Conservation (phyloP, 345 rosid genomes). For the Gynandropsis gynandra region DNA sequence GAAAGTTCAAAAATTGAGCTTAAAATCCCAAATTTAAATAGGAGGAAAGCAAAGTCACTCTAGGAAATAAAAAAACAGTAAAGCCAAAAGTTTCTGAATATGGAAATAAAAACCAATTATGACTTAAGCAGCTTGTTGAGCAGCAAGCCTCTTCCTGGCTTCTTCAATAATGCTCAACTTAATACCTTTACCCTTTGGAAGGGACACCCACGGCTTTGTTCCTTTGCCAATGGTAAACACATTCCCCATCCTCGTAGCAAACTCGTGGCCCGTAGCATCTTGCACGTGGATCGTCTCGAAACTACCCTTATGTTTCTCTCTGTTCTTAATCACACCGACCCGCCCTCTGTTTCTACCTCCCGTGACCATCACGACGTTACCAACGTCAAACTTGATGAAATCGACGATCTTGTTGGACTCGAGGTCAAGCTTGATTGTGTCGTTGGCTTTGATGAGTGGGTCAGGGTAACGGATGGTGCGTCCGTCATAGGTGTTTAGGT, state of each 20-base stretch:
- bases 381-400: conserved; percentile 55
- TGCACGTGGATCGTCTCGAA: conserved; percentile 77
- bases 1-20: too few species aligned
- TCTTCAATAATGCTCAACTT: conserved; percentile 79
- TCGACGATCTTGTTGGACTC: conserved; percentile 37
- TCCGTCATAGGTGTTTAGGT: conserved; percentile 55
- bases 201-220: conserved; percentile 76
- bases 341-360: conserved; percentile 69
- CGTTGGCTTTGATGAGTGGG: conserved; percentile 54
- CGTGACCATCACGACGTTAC: conserved; percentile 59
- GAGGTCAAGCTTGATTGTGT: conserved; percentile 54
- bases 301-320: conserved; percentile 82
- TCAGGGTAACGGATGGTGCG: conserved; percentile 61
- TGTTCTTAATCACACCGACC: conserved; percentile 71
- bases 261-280: conserved; percentile 69
- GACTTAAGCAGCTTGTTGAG: conserved; percentile 34
- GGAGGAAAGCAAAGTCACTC: too few species aligned
- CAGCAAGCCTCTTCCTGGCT: conserved; percentile 71
- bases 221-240: conserved; percentile 78
- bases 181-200: conserved; percentile 88
- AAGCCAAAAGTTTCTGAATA: conserved; percentile 8
- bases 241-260: conserved; percentile 73
- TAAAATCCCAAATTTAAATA: too few species aligned
- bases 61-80: not conserved
- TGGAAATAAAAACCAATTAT: not conserved